Conservation (phyloP, 2,329 filamentous ascomycete species). For the Trichoderma cornu-damae region DNA sequence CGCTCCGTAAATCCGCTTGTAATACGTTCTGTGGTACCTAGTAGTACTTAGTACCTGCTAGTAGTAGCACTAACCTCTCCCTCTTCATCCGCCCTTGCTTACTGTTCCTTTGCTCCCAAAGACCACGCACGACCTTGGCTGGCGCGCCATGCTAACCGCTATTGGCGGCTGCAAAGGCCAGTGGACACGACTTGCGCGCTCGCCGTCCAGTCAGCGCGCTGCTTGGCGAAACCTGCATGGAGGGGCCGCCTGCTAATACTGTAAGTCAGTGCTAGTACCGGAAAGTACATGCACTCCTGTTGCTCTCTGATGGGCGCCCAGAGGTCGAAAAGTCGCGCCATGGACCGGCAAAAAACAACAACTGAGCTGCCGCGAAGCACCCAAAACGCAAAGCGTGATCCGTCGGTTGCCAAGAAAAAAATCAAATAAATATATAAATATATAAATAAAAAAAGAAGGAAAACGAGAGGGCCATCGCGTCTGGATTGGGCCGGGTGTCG, state of each 20-base stretch:
- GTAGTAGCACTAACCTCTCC: too few relatives aligned
- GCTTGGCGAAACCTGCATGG: neutral
- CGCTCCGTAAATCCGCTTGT: neutral
- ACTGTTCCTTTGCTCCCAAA: conserved; percentile 2
- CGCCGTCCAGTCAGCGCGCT: neutral
- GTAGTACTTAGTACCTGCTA: neutral
- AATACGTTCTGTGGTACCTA: too few relatives aligned
- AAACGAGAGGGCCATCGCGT: too few relatives aligned
- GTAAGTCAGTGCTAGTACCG: too few relatives aligned
- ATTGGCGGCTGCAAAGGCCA: conserved; percentile 4
- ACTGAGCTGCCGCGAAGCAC: too few relatives aligned
- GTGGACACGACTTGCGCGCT: neutral
- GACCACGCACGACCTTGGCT: neutral
- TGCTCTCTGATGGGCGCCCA: too few relatives aligned
- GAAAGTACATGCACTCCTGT: neutral
- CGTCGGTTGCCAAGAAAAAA: too few relatives aligned
- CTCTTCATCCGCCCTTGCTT: conserved; percentile 3
- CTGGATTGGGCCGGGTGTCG: conserved; percentile 1
- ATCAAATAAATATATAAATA: neutral
- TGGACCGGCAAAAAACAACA: too few relatives aligned
- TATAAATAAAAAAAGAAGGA: too few relatives aligned
- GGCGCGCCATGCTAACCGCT: neutral
- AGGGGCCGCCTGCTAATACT: conserved; percentile 11
- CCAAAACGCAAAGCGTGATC: too few relatives aligned
- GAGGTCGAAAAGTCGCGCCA: too few relatives aligned